Base-by-base conservation (phyloP, 495 filamentous ascomycete genomes). In the Penicillium silybi region DNA sequence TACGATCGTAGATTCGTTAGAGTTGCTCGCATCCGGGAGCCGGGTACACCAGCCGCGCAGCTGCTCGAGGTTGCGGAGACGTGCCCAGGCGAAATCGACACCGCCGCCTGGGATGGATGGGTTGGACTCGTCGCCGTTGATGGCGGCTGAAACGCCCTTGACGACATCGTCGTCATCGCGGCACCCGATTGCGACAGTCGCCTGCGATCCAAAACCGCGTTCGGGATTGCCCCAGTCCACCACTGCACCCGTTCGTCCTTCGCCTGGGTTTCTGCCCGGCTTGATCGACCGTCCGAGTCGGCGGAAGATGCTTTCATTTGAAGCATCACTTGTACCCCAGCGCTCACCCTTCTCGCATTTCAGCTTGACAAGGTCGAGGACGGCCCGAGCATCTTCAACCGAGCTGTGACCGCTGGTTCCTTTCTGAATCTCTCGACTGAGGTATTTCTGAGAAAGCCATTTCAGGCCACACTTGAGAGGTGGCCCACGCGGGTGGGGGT, bases 341-440 rank as follows among this genome's bases (percentile, higher is more conserved):
- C 71, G 69, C 42, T 84, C 84, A 37, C 95, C 93, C 59, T 87
- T 90, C 60, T 97, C 90, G 64, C 95, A 96, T 66, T 98, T 98
- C 65, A 88, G 83, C 63, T 92, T 96, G 9, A 96, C 83, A 1
- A 98, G 83, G 56, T 98, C 95, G 15, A 98, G 81, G 49, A 88
- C 92, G 3, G 93, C 90, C 40, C 77, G 82, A 13, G 93, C 89
- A 64, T 98, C 93, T 70, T 98, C 95, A 59, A 96, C 79, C 23
- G 87, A 90, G 75, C 97, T 85, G 61, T 98, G 93, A 8, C 93
- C 93, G 2, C 69, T 74, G 48, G 83, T 77, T 7, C 85, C 85
- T 45, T 85, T 88, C 62, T 98, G 93, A 52, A 98, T 95, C 61
- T 91, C 86, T 42, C 89, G 87, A 49, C 73, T 76, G 27, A 97